Percentiles rank a stretch among this genome's conserved stretches.
Conservation (phyloP, 2,329 filamentous ascomycete species). For the Ceratocystis huliohia region DNA sequence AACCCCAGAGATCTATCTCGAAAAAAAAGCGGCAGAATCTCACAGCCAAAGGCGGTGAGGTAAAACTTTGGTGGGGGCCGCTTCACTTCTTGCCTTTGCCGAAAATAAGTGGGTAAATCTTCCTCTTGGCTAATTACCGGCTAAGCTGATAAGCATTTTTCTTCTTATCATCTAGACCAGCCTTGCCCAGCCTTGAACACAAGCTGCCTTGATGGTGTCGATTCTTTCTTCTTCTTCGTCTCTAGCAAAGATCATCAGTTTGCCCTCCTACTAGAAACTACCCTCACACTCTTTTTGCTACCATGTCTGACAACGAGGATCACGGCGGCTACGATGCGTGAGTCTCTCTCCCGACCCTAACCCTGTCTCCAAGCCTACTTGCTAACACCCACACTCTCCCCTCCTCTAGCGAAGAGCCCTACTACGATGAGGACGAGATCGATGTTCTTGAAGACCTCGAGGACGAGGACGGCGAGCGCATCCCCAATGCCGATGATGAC, state of each 20-base stretch:
- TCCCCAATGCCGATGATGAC: conserved; percentile 42
- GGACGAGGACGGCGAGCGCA: conserved; percentile 39
- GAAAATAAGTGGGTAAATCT: background rate
- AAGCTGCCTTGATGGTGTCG: conserved; percentile 2
- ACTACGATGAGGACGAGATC: conserved; percentile 58
- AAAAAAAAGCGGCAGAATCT: conserved; percentile 13
- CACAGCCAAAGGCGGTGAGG: conserved; percentile 6
- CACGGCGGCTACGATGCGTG: conserved; percentile 47
- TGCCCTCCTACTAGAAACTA: background rate
- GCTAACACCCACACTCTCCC: background rate
- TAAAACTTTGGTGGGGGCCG: conserved; percentile 1
- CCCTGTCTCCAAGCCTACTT: background rate
- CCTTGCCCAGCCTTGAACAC: conserved; percentile 8
- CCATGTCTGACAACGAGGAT: conserved; percentile 64
- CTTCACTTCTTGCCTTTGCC: background rate
- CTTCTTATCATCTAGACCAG: background rate
- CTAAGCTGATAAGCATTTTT: conserved; percentile 18
- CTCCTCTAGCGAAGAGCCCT: conserved; percentile 48
- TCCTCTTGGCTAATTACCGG: conserved; percentile 1
- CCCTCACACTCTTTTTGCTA: conserved; percentile 20
- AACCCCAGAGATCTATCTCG: background rate
- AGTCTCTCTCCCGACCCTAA: conserved; percentile 25
- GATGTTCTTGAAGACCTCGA: conserved; percentile 43
- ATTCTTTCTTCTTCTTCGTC: conserved; percentile 13
- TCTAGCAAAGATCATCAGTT: conserved; percentile 8